Percentiles rank a stretch among this genome's conserved stretches.
phyloP scores from a whole-genome alignment of 2,329 filamentous ascomycete genomes.

The Aspergillus melleus region DNA sequence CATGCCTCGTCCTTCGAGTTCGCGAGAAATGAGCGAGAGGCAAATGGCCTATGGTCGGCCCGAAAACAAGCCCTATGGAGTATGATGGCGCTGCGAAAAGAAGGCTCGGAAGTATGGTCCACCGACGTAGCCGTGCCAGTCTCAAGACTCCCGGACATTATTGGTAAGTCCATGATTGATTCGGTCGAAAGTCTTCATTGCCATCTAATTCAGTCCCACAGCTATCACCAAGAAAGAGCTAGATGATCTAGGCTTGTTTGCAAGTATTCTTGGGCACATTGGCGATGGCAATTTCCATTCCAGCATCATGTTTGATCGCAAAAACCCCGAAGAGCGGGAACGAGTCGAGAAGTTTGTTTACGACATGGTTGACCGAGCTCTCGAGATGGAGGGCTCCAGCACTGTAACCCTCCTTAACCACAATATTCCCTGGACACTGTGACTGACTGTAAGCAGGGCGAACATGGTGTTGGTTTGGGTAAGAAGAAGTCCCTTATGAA shows the following conservation, averaged over 20 bases:
- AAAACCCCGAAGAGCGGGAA: slow-evolving; percentile 66
- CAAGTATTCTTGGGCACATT: slow-evolving; percentile 84
- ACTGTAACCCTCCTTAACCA: slow-evolving; percentile 53
- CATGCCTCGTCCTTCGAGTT: slow-evolving; percentile 57
- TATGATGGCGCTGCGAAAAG: slow-evolving; percentile 57
- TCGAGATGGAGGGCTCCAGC: slow-evolving; percentile 93
- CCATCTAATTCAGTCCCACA: slow-evolving; percentile 25
- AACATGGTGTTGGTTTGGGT: slow-evolving; percentile 81
- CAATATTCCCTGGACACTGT: not conserved
- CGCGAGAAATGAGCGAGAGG: slow-evolving; percentile 54
- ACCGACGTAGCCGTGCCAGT: slow-evolving; percentile 63
- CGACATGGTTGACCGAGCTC: slow-evolving; percentile 84
- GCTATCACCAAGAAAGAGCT: slow-evolving; percentile 88
- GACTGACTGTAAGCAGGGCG: slow-evolving; percentile 52
- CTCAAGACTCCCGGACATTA: slow-evolving; percentile 62
- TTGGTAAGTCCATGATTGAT: slow-evolving; percentile 42
- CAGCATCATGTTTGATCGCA: slow-evolving; percentile 81
- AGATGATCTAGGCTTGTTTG: slow-evolving; percentile 81
- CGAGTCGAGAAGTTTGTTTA: slow-evolving; percentile 81
- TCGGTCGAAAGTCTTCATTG: not conserved
- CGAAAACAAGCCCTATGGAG: slow-evolving; percentile 63
- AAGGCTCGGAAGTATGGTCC: slow-evolving; percentile 60
- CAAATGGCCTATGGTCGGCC: slow-evolving; percentile 60
- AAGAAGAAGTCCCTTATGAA: slow-evolving; percentile 79
- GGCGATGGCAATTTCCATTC: slow-evolving; percentile 95